A percentile compares a stretch with the other conserved stretches of the same genome.
Evolutionary conservation across 345 rosid species (phyloP).

Genomic region (Syzygium aqueum): DNA sequence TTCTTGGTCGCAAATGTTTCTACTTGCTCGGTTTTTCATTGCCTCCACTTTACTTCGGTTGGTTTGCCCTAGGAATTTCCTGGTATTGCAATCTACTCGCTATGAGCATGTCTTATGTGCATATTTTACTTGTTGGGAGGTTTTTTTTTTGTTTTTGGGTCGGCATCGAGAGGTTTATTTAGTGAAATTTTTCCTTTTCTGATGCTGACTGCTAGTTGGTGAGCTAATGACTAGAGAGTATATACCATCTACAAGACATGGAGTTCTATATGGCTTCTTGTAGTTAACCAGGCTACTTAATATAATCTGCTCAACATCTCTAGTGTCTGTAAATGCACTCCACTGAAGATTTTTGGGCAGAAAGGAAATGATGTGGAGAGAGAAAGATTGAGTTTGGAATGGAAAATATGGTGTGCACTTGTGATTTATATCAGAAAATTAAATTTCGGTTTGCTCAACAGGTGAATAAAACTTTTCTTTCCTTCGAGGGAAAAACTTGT

Average conservation of each 20-base stretch:
- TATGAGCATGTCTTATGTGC: neutral
- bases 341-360: neutral
- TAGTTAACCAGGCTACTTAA: neutral
- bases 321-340: neutral
- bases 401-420: neutral
- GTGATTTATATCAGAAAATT: neutral
- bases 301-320: neutral
- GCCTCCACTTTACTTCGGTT: neutral
- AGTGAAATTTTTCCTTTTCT: neutral
- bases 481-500: neutral
- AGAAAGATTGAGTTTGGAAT: neutral
- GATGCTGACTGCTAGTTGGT: neutral
- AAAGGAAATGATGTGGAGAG: neutral
- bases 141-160: neutral
- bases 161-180: neutral
- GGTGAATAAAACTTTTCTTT: neutral
- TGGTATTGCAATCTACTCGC: neutral
- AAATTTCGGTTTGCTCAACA: neutral
- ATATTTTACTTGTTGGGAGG: neutral
- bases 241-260: neutral
- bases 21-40: neutral
- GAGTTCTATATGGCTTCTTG: neutral
- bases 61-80: neutral
- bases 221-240: neutral
- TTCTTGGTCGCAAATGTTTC: neutral